Conservation (phyloP, 352 stramenopile genomes). For the Aphanomyces astaci region DNA sequence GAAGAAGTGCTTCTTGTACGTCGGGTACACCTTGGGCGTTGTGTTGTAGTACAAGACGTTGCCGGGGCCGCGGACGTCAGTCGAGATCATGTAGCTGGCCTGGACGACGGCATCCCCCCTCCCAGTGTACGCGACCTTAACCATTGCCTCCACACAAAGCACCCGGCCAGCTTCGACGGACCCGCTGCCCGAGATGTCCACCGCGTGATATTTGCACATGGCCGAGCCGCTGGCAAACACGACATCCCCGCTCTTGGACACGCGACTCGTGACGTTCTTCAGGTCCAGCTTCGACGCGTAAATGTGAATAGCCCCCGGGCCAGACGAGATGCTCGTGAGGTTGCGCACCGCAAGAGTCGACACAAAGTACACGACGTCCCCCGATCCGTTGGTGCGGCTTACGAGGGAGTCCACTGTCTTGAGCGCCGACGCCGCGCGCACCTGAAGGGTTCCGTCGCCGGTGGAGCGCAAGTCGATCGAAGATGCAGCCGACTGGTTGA, state of each 20-base stretch:
- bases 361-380: conserved; percentile 6
- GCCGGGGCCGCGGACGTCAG: conserved; percentile 16
- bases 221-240: conserved; percentile 9
- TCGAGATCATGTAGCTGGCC: conserved; percentile 5
- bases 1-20: conserved; percentile 24
- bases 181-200: conserved; percentile 13
- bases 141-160: not conserved
- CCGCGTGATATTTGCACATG: not conserved
- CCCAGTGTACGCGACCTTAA: conserved; percentile 18
- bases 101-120: conserved; percentile 15
- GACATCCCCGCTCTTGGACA: not conserved
- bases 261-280: not conserved
- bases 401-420: not conserved
- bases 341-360: not conserved
- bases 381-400: not conserved
- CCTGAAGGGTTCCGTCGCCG: conserved; percentile 4
- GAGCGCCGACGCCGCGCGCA: not conserved
- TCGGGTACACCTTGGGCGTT: conserved; percentile 10
- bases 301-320: conserved; percentile 1
- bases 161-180: conserved; percentile 9
- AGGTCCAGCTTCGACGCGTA: not conserved
- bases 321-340: not conserved
- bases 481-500: not conserved
- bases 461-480: not conserved
- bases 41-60: conserved; percentile 23